Base-by-base conservation (phyloP, 2,329 filamentous ascomycete genomes). In the Macrophomina phaseolina region DNA sequence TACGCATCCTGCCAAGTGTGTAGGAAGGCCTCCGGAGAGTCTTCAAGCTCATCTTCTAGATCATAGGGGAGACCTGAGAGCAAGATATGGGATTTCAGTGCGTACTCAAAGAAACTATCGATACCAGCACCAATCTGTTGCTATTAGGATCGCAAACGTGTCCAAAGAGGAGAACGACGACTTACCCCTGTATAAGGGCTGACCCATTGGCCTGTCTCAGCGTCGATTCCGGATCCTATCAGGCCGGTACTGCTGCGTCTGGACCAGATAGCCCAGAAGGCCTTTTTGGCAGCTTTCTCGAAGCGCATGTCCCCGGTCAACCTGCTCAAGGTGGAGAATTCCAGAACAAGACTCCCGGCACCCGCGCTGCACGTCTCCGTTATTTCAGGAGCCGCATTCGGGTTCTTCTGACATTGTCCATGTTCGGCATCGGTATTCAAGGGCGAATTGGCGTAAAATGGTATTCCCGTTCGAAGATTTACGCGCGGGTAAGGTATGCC, bases 91-190 rank as follows among this genome's bases (percentile, higher is more conserved):
- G 93, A 93, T 80, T 99, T 99, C 73, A 98, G 86, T 3, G 95
- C 94, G 79, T 99, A 99, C 80, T 99, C 95, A 74, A 97, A 98
- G 81, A 99, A 99, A 80, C 94, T 97, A 81, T 99, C 95, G 74
- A 97, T 93, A 46, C 95, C 95, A 7, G 95, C 95, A 60, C 95
- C 95, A 72, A 99, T 97, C 81, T 83, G 69, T 68, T 62, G 8
- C 12, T 66, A 18, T 56, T n/a, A 55, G 14, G 28, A 70, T 46
- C 66, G 66, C 60, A 63, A 55, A 63, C 2, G 6, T 36, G 9
- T 38, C 34, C 62, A 36, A 52, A 34, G 23, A 53, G 58, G 67
- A 46, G 34, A 60, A 67, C 46, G 34, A 48, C 49, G 46, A 73
- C 78, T 69, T 76, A 82, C 81, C 36, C 95, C 94, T n/a, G 94